Evolutionary conservation across 2,329 filamentous ascomycete species (phyloP).

Genomic region (Camillea tinctor): DNA sequence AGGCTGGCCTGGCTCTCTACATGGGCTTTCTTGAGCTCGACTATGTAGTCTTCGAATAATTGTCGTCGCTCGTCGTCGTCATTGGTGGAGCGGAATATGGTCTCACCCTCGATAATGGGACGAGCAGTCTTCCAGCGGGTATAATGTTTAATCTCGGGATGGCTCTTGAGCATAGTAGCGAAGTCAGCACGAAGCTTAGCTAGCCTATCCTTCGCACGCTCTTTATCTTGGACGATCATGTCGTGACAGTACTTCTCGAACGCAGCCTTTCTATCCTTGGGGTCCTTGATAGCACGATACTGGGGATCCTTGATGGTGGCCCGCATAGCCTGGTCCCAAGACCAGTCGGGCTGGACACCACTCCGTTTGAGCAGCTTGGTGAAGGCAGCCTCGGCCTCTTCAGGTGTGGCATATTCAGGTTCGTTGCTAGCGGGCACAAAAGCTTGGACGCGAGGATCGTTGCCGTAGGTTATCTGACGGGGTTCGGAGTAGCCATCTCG

Average conservation of each 20-base stretch:
- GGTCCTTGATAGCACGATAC: conserved; percentile 89
- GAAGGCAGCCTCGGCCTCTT: conserved; percentile 92
- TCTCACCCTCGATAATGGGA: conserved; percentile 91
- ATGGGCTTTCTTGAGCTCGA: conserved; percentile 78
- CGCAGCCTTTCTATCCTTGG: conserved; percentile 82
- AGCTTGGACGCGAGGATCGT: conserved; percentile 54
- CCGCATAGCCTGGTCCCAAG: conserved; percentile 86
- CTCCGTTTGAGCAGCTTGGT: conserved; percentile 83
- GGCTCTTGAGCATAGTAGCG: conserved; percentile 90
- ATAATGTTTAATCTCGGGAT: conserved; percentile 96
- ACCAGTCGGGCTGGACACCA: conserved; percentile 87
- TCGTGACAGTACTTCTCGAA: conserved; percentile 96
- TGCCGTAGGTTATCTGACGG: conserved; percentile 57
- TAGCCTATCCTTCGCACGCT: conserved; percentile 88
- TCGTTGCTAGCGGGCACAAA: conserved; percentile 66
- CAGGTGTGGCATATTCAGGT: conserved; percentile 73
- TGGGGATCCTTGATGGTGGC: conserved; percentile 86
- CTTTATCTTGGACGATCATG: conserved; percentile 87
- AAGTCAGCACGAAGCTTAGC: conserved; percentile 92
- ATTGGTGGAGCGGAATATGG: conserved; percentile 88
- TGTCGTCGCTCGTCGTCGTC: conserved; percentile 84
- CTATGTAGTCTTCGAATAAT: conserved; percentile 90
- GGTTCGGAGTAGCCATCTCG: conserved; percentile 49
- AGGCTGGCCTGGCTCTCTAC: conserved; percentile 70
- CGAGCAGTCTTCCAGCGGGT: conserved; percentile 96